Evolutionary conservation across 805 yeast genomes (phyloP).

Genomic region (Hanseniaspora thailandica): DNA sequence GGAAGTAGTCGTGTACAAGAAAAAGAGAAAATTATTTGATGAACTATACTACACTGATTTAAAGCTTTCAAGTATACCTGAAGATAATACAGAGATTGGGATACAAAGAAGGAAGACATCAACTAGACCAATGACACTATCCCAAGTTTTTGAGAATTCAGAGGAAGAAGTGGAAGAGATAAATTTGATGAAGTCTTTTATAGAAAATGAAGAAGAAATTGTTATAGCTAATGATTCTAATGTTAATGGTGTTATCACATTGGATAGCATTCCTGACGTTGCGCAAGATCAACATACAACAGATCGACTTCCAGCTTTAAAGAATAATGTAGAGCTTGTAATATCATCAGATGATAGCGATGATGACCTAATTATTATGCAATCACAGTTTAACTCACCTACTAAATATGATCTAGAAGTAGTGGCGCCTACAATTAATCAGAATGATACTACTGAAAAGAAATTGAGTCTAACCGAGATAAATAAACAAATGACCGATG

Average conservation of each 20-base stretch:
- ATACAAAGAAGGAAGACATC: not conserved
- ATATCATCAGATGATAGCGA: not conserved
- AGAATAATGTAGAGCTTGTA: not conserved
- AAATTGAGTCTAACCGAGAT: not conserved
- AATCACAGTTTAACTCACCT: not conserved
- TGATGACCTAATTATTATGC: not conserved
- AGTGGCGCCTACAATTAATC: not conserved
- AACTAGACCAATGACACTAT: not conserved
- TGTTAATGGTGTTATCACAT: not conserved
- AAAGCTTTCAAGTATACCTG: not conserved
- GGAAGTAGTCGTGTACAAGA: not conserved
- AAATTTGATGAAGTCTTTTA: not conserved
- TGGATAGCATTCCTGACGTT: no score
- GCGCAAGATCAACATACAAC: no score
- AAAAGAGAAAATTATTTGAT: not conserved
- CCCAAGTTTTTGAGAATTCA: not conserved
- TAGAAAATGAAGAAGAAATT: not conserved
- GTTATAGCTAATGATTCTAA: not conserved
- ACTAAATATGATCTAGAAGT: not conserved
- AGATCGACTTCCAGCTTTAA: no score
- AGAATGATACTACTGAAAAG: not conserved
- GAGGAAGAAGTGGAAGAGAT: not conserved
- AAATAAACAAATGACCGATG: not conserved
- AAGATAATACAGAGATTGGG: not conserved
- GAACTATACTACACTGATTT: constrained; percentile 1